Evolutionary conservation across 1,139 yeast genomes (phyloP).

Genomic region (Scheffersomyces cryptocercus): DNA sequence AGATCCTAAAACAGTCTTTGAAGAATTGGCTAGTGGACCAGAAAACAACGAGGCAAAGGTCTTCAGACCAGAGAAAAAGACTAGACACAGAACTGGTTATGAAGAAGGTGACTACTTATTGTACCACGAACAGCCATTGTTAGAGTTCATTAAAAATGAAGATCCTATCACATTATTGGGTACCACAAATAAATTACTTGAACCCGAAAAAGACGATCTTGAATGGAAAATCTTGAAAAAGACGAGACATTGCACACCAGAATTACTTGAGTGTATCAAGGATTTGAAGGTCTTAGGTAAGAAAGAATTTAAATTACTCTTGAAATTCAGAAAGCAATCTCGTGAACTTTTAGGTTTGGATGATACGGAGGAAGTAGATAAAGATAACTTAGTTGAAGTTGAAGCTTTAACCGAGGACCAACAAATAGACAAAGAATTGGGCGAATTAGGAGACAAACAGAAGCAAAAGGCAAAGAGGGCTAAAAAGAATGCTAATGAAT

Average conservation of each 20-base stretch:
- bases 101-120: slow-evolving; percentile 89
- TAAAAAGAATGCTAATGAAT: slow-evolving; percentile 78
- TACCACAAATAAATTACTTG: slow-evolving; percentile 55
- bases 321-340: slow-evolving; percentile 88
- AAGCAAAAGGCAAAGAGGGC: slow-evolving; percentile 72
- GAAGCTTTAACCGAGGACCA: slow-evolving; percentile 85
- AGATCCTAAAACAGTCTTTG: slow-evolving; percentile 92
- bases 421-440: slow-evolving; percentile 81
- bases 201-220: slow-evolving; percentile 56
- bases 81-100: slow-evolving; percentile 93
- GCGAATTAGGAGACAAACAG: slow-evolving; percentile 70
- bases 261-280: slow-evolving; percentile 77
- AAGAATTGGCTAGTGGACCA: slow-evolving; percentile 78
- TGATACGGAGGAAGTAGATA: slow-evolving; percentile 43
- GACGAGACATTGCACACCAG: slow-evolving; percentile 74
- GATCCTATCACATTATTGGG: slow-evolving; percentile 88
- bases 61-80: slow-evolving; percentile 89
- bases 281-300: slow-evolving; percentile 93
- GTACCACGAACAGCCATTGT: slow-evolving; percentile 69
- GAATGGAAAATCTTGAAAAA: slow-evolving; percentile 74
- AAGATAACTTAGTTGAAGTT: slow-evolving; percentile 53
- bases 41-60: slow-evolving; percentile 89
- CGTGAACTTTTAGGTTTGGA: slow-evolving; percentile 77
- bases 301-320: slow-evolving; percentile 81
- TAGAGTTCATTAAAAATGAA: slow-evolving; percentile 78